These are phyloP conservation scores for Globisporangium uncinulatum DNA, from an alignment of 352 stramenopile species.

Conservation along the genomic window DNA sequence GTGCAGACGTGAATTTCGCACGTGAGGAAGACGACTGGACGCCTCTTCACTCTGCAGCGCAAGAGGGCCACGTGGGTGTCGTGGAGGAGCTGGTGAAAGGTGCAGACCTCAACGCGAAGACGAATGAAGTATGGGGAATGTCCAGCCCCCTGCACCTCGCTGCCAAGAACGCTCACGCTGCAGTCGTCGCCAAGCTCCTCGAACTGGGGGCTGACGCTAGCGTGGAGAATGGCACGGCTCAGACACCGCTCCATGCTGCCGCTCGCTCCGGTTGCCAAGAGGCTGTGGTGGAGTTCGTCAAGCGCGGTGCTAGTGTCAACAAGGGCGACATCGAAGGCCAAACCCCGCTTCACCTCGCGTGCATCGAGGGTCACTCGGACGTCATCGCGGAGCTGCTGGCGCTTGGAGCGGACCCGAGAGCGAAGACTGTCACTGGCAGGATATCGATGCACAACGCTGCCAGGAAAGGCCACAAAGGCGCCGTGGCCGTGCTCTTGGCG, in stretches of 20 bases:
- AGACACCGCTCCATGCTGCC: background rate
- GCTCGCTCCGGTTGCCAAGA: background rate
- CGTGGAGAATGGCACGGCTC: background rate
- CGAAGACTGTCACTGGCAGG: too few relatives aligned
- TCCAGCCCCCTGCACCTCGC: background rate
- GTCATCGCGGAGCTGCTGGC: background rate
- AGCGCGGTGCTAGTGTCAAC: background rate
- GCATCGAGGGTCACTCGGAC: background rate
- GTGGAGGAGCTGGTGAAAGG: background rate
- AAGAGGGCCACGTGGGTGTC: background rate
- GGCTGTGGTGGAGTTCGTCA: background rate
- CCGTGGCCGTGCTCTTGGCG: background rate
- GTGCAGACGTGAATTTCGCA: background rate
- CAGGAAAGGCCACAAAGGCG: background rate
- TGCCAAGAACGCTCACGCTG: background rate
- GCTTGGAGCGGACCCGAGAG: background rate
- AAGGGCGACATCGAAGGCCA: background rate
- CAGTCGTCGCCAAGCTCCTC: background rate
- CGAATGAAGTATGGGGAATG: background rate
- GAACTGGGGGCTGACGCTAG: background rate
- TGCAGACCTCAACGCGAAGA: background rate
- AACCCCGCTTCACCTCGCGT: background rate
- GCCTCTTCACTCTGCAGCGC: background rate
- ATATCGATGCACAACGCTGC: background rate
- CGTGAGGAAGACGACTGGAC: background rate